Conservation (phyloP, 2,329 filamentous ascomycete species). For the Chaetomiaceae sp. region DNA sequence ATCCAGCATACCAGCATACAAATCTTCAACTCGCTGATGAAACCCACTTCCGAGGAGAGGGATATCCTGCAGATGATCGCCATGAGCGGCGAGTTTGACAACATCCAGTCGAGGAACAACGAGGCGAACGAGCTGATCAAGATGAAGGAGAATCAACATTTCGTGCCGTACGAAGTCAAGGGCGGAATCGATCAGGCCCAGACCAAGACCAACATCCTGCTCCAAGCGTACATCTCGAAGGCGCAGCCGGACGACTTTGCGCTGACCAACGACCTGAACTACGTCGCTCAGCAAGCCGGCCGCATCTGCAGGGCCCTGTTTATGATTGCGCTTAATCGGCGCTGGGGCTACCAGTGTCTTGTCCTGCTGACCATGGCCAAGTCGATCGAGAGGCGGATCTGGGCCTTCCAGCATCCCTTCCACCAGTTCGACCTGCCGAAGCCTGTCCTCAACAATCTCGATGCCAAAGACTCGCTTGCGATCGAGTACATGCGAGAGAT, state of each 20-base stretch:
- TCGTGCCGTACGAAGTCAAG: constrained; percentile 72
- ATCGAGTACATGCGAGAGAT: constrained; percentile 88
- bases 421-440: constrained; percentile 90
- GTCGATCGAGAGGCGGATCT: constrained; percentile 92
- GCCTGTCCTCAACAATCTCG: constrained; percentile 76
- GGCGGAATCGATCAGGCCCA: constrained; percentile 68
- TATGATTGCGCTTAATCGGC: constrained; percentile 92
- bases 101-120: constrained; percentile 85
- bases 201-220: constrained; percentile 89
- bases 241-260: constrained; percentile 90
- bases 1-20: constrained; percentile 90
- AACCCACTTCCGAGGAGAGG: constrained; percentile 75
- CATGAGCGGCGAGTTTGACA: constrained; percentile 96
- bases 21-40: constrained; percentile 96
- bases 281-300: constrained; percentile 91
- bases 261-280: constrained; percentile 83
- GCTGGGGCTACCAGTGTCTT: constrained; percentile 93
- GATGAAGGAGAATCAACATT: constrained; percentile 65
- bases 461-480: constrained; percentile 70
- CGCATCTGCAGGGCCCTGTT: constrained; percentile 93
- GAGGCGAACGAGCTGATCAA: constrained; percentile 82
- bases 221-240: constrained; percentile 90
- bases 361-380: constrained; percentile 90
- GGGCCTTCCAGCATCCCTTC: constrained; percentile 91
- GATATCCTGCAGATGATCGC: constrained; percentile 95